These are phyloP conservation scores for Tolypocladium endophyticum DNA, from an alignment of 2,329 filamentous ascomycete genomes.

Conservation along the genomic window DNA sequence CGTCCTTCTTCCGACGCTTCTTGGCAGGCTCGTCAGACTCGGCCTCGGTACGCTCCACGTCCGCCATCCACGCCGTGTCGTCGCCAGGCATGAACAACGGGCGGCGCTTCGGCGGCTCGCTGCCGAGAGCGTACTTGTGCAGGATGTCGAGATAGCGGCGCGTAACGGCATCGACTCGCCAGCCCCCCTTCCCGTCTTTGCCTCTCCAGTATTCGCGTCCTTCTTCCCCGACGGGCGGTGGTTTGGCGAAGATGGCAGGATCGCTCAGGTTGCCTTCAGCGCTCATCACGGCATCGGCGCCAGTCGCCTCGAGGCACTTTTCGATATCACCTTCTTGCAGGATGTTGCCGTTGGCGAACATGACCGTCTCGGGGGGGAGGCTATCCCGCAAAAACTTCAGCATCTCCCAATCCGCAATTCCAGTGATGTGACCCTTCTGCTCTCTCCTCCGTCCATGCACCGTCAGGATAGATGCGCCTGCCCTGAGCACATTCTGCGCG, in stretches of 20 bases:
- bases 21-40: slow-evolving; percentile 36
- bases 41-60: slow-evolving; percentile 15
- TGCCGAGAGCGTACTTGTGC: slow-evolving; percentile 62
- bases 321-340: slow-evolving; percentile 70
- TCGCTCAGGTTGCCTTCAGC: slow-evolving; percentile 93
- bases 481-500: slow-evolving; percentile 73
- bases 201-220: slow-evolving; percentile 82
- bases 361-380: slow-evolving; percentile 75
- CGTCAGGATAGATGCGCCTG: slow-evolving; percentile 86
- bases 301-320: slow-evolving; percentile 68
- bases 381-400: slow-evolving; percentile 75
- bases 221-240: slow-evolving; percentile 53
- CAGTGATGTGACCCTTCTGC: slow-evolving; percentile 93
- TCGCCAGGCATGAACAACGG: slow-evolving; percentile 64
- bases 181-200: slow-evolving; percentile 68
- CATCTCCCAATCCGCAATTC: slow-evolving; percentile 82
- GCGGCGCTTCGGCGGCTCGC: slow-evolving; percentile 52
- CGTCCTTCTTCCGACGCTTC: slow-evolving; percentile 39
- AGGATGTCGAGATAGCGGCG: slow-evolving; percentile 87
- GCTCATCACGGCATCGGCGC: slow-evolving; percentile 89
- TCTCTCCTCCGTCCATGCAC: slow-evolving; percentile 83
- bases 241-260: slow-evolving; percentile 69
- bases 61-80: slow-evolving; percentile 33
- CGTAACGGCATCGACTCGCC: slow-evolving; percentile 77
- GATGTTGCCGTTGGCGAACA: slow-evolving; percentile 96